Conservation (phyloP, 2,329 filamentous ascomycete genomes). For the Proliferodiscus dingleyae region DNA sequence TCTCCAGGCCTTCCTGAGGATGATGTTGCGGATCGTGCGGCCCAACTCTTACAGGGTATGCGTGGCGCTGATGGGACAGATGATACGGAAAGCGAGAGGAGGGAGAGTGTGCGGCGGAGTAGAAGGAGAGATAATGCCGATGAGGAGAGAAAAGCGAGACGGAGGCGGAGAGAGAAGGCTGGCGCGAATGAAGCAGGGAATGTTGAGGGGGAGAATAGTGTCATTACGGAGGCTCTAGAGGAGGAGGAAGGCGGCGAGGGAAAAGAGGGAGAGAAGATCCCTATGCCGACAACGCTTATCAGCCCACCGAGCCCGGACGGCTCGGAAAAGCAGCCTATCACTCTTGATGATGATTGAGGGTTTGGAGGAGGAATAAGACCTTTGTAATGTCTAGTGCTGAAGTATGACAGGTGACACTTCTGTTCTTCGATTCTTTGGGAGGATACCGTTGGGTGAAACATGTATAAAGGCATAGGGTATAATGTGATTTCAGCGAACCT, state of each 20-base stretch:
- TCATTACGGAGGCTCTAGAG: slow-evolving; percentile 2
- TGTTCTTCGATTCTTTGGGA: background rate
- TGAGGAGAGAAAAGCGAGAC: slow-evolving; percentile 26
- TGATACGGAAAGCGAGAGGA: slow-evolving; percentile 50
- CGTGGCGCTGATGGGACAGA: slow-evolving; percentile 54
- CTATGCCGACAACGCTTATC: slow-evolving; percentile 27
- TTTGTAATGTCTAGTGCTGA: slow-evolving; percentile 10
- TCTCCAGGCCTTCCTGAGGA: slow-evolving; percentile 36
- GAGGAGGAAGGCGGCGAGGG: slow-evolving; percentile 10
- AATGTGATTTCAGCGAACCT: no score
- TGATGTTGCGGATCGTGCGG: slow-evolving; percentile 81
- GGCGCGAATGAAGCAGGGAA: background rate
- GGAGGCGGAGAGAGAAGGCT: slow-evolving; percentile 12
- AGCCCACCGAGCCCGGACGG: slow-evolving; percentile 30
- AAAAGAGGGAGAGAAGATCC: slow-evolving; percentile 16
- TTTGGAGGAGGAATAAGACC: background rate
- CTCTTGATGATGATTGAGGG: slow-evolving; percentile 23
- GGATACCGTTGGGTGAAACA: no score
- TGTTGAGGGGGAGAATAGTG: no score
- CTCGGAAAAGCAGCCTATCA: slow-evolving; percentile 25
- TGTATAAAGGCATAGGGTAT: no score
- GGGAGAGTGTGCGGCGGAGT: slow-evolving; percentile 55
- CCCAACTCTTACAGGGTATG: slow-evolving; percentile 77
- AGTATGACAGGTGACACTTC: background rate
- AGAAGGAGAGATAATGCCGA: slow-evolving; percentile 58